These are phyloP conservation scores for Daldinia bambusicola DNA, from an alignment of 495 filamentous ascomycete genomes.

Conservation along the genomic window DNA sequence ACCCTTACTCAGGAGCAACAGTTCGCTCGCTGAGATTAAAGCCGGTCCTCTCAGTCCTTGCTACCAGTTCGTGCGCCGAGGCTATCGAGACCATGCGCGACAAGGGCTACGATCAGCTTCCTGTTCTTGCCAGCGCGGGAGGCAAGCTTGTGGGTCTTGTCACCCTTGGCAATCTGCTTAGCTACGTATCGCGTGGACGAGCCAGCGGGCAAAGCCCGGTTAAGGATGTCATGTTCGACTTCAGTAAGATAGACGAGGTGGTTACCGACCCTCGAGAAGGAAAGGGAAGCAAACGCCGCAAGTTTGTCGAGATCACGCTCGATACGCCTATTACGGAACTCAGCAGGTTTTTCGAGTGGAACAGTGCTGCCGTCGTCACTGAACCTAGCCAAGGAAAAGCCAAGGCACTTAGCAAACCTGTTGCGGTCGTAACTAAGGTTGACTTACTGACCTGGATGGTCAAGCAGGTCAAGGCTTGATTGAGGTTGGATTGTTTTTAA, in stretches of 20 bases:
- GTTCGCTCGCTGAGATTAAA: slow-evolving; percentile 86
- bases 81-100: slow-evolving; percentile 98
- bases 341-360: slow-evolving; percentile 96
- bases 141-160: slow-evolving; percentile 86
- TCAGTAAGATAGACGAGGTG: slow-evolving; percentile 82
- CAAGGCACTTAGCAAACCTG: slow-evolving; percentile 71
- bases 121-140: slow-evolving; percentile 76
- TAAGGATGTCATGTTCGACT: slow-evolving; percentile 95
- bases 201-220: slow-evolving; percentile 77
- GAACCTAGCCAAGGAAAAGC: slow-evolving; percentile 66
- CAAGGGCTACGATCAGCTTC: slow-evolving; percentile 94
- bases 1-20: slow-evolving; percentile 76
- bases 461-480: slow-evolving; percentile 66
- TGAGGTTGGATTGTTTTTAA: slow-evolving; percentile 3
- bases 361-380: slow-evolving; percentile 92
- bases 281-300: slow-evolving; percentile 60
- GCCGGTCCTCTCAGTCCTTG: slow-evolving; percentile 84
- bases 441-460: slow-evolving; percentile 94
- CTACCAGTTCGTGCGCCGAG: slow-evolving; percentile 74
- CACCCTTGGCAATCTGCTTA: slow-evolving; percentile 93
- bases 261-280: slow-evolving; percentile 82
- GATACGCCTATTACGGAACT: slow-evolving; percentile 86
- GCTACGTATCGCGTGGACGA: slow-evolving; percentile 83
- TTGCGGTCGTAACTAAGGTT: slow-evolving; percentile 95
- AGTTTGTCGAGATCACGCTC: slow-evolving; percentile 92